Evolutionary conservation across 768 basidiomycete genomes (phyloP), one percentile per base, ranked within the genome.

Genomic region (Brasilioporus rufonigricans): DNA sequence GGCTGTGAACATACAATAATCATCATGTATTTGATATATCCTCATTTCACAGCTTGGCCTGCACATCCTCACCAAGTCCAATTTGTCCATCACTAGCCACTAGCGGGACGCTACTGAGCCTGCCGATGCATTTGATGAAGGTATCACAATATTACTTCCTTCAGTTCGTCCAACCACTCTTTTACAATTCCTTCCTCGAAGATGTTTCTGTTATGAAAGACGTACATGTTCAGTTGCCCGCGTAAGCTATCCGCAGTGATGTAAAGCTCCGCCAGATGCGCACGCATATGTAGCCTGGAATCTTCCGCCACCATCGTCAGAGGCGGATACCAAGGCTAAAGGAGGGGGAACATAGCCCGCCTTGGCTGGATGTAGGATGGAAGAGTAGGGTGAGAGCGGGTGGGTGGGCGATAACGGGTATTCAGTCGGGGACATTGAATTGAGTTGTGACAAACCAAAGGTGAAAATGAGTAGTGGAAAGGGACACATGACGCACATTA

Each of bases 101-200:
- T 4, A 10, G 27, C 27, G 27, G 27, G 9, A 29, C 9, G 27
- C 9, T 29, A 9, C 27, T 29, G 27, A 29, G 27, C 27, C 27
- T 9, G 27, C 9, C 27, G 27, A 29, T 29, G 58, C 12, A 52
- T 45, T 41, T 36, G 56, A 18, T 72, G 63, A 14, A 72, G 63
- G 53, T 72, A 76, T 58, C 65, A 71, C 36, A 66, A 27, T 12
- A 70, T 53, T 0, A 73, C 77, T 8, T 53, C 60, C 33, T 57
- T 68, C 4, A 80, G 69, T 56, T 84, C 81, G 7, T 67, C 62
- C 46, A 84, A 52, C 78, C 80, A 83, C 63, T 81, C 81, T 11
- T 50, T 60, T 11, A 80, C 71, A 8, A 76, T 55, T 1, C 49
- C 67, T 10, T 71, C 67, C 1, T 77, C 71, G 47, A 74, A 82